Conservation (phyloP, 768 basidiomycete species). For the Panaeolus cyanescens region DNA sequence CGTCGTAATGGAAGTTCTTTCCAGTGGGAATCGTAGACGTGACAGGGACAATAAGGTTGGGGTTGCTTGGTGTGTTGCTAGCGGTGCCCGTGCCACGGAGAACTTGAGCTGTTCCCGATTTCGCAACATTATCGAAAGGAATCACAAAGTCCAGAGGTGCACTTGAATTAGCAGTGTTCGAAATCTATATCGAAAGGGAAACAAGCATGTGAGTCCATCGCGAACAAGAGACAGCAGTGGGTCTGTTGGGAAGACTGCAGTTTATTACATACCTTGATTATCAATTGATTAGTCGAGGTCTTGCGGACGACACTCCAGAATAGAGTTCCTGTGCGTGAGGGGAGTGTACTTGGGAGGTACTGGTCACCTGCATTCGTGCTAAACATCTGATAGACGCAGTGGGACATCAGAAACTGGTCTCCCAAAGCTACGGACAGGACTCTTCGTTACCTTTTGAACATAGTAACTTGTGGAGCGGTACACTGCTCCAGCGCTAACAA, state of each 20-base stretch:
- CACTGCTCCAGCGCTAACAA: not conserved
- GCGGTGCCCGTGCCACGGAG: too few relatives aligned
- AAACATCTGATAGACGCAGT: not conserved
- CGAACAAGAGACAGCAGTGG: not conserved
- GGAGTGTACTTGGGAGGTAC: not conserved
- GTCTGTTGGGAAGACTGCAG: not conserved
- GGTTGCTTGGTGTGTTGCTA: too few relatives aligned
- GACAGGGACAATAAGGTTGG: too few relatives aligned
- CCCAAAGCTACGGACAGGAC: not conserved
- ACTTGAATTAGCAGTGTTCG: not conserved
- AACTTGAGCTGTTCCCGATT: too few relatives aligned
- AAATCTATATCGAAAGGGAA: not conserved
- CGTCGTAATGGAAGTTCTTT: too few relatives aligned
- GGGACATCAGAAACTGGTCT: not conserved
- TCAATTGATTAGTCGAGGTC: not conserved
- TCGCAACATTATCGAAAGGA: not conserved
- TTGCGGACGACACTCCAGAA: not conserved
- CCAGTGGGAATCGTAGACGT: too few relatives aligned
- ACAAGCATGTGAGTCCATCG: not conserved
- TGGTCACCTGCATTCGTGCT: too few relatives aligned
- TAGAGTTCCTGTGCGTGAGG: not conserved
- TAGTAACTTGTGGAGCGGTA: not conserved
- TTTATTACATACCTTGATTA: not conserved
- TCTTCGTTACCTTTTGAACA: not conserved
- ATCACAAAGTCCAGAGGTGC: not conserved